Evolutionary conservation across 1,284 basidiomycete genomes (phyloP), one percentile per base, ranked within the genome.

Genomic region (Cutaneotrichosporon cyanovorans): DNA sequence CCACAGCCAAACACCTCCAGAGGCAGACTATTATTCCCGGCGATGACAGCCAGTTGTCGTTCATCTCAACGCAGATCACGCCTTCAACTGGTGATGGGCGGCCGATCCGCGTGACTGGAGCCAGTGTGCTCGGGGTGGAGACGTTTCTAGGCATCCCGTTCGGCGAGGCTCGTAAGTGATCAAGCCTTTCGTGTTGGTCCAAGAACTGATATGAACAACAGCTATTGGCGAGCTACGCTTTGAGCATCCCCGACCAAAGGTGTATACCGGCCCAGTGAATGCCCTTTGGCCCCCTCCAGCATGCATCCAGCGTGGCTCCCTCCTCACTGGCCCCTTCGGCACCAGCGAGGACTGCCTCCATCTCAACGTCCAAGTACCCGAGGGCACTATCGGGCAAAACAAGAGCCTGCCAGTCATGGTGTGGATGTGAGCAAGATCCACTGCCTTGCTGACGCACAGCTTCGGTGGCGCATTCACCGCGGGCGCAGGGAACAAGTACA

Each of bases 271-370:
- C 22, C 51, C 59, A 18, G 50, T 68, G 42, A 47, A 53, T 22
- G 65, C 64, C 1, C 57, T 57, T 10, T 40, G 23, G 15, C 49
- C 49, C 14, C 52, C 61, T 16, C 56, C 58, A 2, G 60, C 60
- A 6, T 70, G 69, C 55, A 48, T 62, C 12, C 66, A 70, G 53
- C 20, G 37, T 16, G 38, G 16, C 2, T 35, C 32, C 2, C 60
- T 58, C 5, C 56, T 70, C 20, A 48, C 38, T 37, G 40, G 39
- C 21, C 46, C 28, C 14, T 23, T 36, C 12, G 35, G 51, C 3
- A 40, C 58, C 11, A 60, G 57, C 19, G 74, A 75, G 46, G 70
- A 75, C 53, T 75, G 74, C 56, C 56, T 74, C 28, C 63, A 59
- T 38, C 55, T 75, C 34, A 73, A 74, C 47, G 60, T 75, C 22